Percentiles rank a stretch among this genome's conserved stretches.
Evolutionary conservation across 495 filamentous ascomycete species (phyloP).

Genomic region (Talaromyces wortmannii): DNA sequence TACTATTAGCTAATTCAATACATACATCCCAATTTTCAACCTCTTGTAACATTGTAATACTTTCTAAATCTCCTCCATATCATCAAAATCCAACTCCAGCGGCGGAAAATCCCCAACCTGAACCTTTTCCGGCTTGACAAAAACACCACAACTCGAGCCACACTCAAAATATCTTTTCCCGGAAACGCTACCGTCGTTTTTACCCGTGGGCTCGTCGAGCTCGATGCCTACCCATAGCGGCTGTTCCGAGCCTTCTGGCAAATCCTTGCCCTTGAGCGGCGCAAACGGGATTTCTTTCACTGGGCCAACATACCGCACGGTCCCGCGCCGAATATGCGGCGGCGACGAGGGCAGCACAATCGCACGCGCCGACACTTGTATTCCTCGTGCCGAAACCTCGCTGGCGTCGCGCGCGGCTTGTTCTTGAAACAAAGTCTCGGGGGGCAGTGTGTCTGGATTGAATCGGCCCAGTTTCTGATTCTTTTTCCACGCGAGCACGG

Average conservation of each 20-base stretch:
- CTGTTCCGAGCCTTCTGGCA: constrained; percentile 1
- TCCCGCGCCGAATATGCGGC: constrained; percentile 69
- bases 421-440: constrained; percentile 50
- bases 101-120: constrained; percentile 83
- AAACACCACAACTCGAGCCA: constrained; percentile 68
- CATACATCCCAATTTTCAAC: background rate
- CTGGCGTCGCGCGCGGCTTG: constrained; percentile 57
- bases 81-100: constrained; percentile 51
- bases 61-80: constrained; percentile 75
- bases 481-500: constrained; percentile 91
- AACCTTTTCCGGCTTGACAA: constrained; percentile 84
- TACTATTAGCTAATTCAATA: background rate
- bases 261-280: constrained; percentile 23
- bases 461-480: constrained; percentile 88
- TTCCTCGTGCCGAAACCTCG: constrained; percentile 60
- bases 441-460: constrained; percentile 71
- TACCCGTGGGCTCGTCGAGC: constrained; percentile 81
- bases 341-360: constrained; percentile 38
- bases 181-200: constrained; percentile 82
- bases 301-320: constrained; percentile 73
- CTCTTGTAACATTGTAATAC: no score
- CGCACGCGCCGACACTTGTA: constrained; percentile 24
- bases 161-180: constrained; percentile 71
- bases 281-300: constrained; percentile 70
- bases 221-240: constrained; percentile 82